Evolutionary conservation across 306 rosid species (phyloP).

Genomic region (Albizia julibrissin): DNA sequence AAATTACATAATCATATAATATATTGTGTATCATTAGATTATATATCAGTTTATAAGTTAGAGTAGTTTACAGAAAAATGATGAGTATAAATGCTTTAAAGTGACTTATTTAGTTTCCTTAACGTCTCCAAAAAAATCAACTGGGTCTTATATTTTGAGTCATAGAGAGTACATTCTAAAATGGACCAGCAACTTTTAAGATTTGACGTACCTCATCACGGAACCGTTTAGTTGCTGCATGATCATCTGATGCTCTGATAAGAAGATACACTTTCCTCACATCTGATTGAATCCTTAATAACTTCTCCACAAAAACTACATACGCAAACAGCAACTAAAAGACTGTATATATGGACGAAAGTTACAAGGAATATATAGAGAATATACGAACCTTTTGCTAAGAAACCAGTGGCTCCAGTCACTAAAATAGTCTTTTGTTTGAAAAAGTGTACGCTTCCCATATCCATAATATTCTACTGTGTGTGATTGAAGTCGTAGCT

Average conservation of each 20-base stretch:
- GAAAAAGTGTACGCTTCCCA: neutral
- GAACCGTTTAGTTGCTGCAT: constrained; percentile 55
- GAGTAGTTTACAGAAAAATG: too few relatives aligned
- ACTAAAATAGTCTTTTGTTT: neutral
- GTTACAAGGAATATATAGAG: neutral
- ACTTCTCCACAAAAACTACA: constrained; percentile 78
- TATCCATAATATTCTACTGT: neutral
- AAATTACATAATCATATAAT: too few relatives aligned
- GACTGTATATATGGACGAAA: neutral
- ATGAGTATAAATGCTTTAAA: too few relatives aligned
- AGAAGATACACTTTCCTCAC: neutral
- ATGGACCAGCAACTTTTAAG: neutral
- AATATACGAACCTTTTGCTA: neutral
- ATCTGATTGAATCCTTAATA: constrained; percentile 44
- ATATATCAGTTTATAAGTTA: too few relatives aligned
- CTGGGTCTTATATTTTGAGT: too few relatives aligned
- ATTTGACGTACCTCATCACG: constrained; percentile 50
- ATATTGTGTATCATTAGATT: too few relatives aligned
- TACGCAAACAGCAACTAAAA: neutral
- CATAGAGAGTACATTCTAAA: too few relatives aligned
- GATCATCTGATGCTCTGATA: constrained; percentile 43
- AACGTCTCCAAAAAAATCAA: too few relatives aligned
- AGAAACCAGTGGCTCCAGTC: neutral
- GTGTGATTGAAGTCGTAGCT: neutral
- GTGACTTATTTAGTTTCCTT: too few relatives aligned